phyloP scores from a whole-genome alignment of 1,139 yeast species.

The Yamadazyma oceani region DNA sequence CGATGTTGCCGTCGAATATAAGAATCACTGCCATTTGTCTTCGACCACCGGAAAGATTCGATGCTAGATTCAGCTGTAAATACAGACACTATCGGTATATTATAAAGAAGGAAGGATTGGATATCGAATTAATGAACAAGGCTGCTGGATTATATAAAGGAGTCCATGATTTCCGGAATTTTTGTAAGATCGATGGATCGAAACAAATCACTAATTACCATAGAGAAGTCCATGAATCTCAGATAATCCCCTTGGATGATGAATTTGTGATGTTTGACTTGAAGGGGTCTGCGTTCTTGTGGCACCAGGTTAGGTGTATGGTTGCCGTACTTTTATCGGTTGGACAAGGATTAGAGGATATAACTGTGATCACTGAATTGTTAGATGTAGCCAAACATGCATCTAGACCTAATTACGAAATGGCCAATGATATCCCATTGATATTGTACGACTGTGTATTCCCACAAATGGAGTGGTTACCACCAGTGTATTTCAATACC shows the following conservation, averaged over 20 bases:
- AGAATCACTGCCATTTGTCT: slow-evolving; percentile 79
- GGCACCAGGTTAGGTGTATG: slow-evolving; percentile 99
- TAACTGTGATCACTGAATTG: slow-evolving; percentile 56
- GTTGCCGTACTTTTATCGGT: slow-evolving; percentile 76
- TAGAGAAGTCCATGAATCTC: slow-evolving; percentile 56
- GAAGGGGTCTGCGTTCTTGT: slow-evolving; percentile 85
- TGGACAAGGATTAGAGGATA: slow-evolving; percentile 74
- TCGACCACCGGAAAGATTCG: slow-evolving; percentile 79
- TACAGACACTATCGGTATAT: slow-evolving; percentile 84
- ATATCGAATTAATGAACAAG: slow-evolving; percentile 62
- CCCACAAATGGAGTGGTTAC: slow-evolving; percentile 67
- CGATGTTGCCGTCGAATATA: slow-evolving; percentile 77
- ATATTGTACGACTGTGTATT: slow-evolving; percentile 86
- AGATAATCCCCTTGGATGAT: slow-evolving; percentile 45
- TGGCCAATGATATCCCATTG: slow-evolving; percentile 92
- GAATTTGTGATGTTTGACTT: slow-evolving; percentile 70
- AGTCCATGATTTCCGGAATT: slow-evolving; percentile 87
- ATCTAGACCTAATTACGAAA: slow-evolving; percentile 75
- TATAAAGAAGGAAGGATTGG: slow-evolving; percentile 55
- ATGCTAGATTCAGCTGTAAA: slow-evolving; percentile 88
- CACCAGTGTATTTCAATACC: slow-evolving; percentile 22
- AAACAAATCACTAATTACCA: slow-evolving; percentile 81
- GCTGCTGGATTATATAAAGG: slow-evolving; percentile 74
- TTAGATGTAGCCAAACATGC: slow-evolving; percentile 61
- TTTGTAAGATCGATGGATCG: slow-evolving; percentile 91